phyloP scores from a whole-genome alignment of 495 filamentous ascomycete species.

The Podospora pseudocomata region DNA sequence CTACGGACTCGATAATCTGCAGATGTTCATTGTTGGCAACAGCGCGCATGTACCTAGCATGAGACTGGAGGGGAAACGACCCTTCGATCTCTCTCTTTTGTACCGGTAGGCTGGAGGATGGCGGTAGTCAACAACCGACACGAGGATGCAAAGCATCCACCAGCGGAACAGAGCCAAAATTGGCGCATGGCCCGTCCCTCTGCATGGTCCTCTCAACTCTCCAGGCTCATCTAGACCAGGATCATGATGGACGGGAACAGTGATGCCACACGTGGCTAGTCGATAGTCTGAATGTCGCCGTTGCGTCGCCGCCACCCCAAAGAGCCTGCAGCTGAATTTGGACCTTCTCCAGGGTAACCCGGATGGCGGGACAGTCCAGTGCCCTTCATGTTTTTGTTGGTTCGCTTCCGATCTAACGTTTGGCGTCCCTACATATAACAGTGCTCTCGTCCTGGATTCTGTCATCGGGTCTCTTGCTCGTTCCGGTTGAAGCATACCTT shows the following conservation, averaged over 20 bases:
- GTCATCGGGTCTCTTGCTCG: neutral
- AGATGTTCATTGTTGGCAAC: no score
- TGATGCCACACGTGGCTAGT: neutral
- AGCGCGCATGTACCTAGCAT: no score
- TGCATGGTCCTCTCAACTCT: neutral
- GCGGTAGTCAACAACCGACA: neutral
- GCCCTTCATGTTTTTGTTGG: neutral
- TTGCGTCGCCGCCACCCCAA: conserved; percentile 2
- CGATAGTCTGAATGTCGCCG: neutral
- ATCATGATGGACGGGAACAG: conserved; percentile 1
- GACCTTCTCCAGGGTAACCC: neutral
- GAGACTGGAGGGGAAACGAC: no score
- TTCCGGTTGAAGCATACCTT: neutral
- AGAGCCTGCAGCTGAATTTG: neutral
- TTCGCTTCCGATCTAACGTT: neutral
- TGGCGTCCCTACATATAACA: neutral
- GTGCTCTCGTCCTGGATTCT: neutral
- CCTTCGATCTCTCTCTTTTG: no score
- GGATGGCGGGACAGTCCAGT: neutral
- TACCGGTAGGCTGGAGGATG: neutral
- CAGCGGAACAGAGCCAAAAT: conserved; percentile 1
- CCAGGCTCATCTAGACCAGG: neutral
- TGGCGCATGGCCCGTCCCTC: neutral
- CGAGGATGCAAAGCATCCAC: neutral
- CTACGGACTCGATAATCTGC: neutral